Conservation (phyloP, 2,329 filamentous ascomycete species). For the Alternaria sp. region DNA sequence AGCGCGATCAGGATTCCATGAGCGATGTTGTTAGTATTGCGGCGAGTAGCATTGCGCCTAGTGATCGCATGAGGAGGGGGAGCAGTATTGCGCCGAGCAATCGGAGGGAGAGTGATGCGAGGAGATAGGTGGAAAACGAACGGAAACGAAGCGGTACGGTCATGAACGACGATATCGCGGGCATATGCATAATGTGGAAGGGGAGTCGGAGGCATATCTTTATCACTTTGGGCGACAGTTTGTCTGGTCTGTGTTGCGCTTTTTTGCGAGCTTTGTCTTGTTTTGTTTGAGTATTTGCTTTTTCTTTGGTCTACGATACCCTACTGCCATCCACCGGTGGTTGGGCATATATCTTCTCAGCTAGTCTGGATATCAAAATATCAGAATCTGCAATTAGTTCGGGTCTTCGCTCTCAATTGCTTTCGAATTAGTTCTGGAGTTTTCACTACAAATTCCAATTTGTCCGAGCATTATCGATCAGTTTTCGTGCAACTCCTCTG, state of each 20-base stretch:
- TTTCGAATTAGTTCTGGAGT: too few species aligned
- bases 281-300: not conserved
- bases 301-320: slow-evolving; percentile 11
- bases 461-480: too few species aligned
- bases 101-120: slow-evolving; percentile 12
- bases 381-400: not conserved
- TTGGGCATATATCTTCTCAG: slow-evolving; percentile 11
- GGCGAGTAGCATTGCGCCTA: slow-evolving; percentile 10
- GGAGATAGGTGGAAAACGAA: not conserved
- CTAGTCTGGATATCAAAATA: not conserved
- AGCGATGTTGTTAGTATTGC: slow-evolving; percentile 22
- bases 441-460: too few species aligned
- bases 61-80: slow-evolving; percentile 9
- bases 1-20: slow-evolving; percentile 28
- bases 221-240: slow-evolving; percentile 3
- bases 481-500: too few species aligned
- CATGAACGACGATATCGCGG: not conserved
- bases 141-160: not conserved
- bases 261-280: not conserved
- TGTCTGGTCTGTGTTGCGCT: not conserved
- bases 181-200: not conserved
- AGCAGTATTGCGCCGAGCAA: slow-evolving; percentile 10
- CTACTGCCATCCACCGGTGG: slow-evolving; percentile 14
- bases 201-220: not conserved
- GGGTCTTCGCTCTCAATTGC: not conserved